Base-by-base conservation (phyloP, 805 yeast species). In the Yarrowia bubula region DNA sequence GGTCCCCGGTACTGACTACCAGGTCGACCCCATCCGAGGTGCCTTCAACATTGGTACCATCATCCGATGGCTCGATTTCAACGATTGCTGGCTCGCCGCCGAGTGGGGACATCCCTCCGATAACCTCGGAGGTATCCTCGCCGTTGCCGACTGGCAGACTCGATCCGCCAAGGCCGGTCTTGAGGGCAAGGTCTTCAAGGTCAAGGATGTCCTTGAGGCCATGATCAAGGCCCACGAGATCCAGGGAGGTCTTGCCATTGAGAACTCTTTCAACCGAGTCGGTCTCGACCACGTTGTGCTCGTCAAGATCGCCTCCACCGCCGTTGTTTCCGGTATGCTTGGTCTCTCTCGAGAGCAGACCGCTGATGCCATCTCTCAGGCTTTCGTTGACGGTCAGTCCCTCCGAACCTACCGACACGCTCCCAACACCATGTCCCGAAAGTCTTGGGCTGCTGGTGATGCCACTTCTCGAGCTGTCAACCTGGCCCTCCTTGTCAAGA, bases 81-180 rank as follows among this genome's bases (percentile, higher is more conserved):
- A 84, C 68, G 87, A 84, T 71, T 84, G 87, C 73, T 84, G 87
- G 87, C 74, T 84, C 44, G 88, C 87, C 57, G 86, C 86, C n/a
- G 87, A 84, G 72, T 84, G 88, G 87, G 88, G 88, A 4, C 88
- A 84, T 72, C 88, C 87, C 28, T 81, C 85, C 37, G 88, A 84
- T 70, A 84, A 84, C 72, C 70, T 84, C 60, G 87, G 87, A 53
- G 85, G 85, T 61, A 83, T 84, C 66, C 72, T 84, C 13, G 85
- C 87, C 1, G 84, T 84, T 38, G 82, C 86, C 37, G 87, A 84
- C 73, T 78, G 82, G 75, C 76, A 81, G 65, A 80, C 84, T 62
- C 78, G 87, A 68, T 70, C 76, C 28, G 73, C 77, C 63, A 79
- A 78, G 69, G 77, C 78, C 15, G 79, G 78, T 28, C 65, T 70